Evolutionary conservation across 805 yeast genomes (phyloP).

Genomic region (Starmerella kuoi): DNA sequence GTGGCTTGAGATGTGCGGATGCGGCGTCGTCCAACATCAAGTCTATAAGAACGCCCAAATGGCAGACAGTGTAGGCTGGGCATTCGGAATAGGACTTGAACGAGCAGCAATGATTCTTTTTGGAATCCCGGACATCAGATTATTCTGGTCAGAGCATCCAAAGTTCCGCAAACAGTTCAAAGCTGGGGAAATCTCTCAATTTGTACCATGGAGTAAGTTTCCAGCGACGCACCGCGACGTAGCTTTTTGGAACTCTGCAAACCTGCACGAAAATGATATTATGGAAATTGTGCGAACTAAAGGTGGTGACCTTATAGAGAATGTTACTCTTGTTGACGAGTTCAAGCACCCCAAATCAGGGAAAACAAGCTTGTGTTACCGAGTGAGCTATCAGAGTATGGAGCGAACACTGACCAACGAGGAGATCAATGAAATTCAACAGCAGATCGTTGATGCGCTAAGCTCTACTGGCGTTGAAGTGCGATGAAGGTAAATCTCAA

Average conservation of each 20-base stretch:
- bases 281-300: conserved; percentile 78
- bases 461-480: conserved; percentile 32
- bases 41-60: conserved; percentile 66
- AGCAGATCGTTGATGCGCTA: conserved; percentile 48
- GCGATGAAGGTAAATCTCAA: not conserved
- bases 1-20: conserved; percentile 95
- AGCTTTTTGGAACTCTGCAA: conserved; percentile 66
- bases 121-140: conserved; percentile 88
- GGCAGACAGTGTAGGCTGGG: conserved; percentile 70
- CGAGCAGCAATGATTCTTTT: conserved; percentile 90
- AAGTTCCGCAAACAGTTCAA: conserved; percentile 65
- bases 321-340: conserved; percentile 65
- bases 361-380: conserved; percentile 67
- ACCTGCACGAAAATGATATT: conserved; percentile 75
- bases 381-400: conserved; percentile 91
- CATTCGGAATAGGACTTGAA: conserved; percentile 92
- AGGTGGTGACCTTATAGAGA: conserved; percentile 84
- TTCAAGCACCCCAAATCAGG: conserved; percentile 77
- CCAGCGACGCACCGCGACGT: conserved; percentile 81
- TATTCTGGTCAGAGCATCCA: conserved; percentile 80
- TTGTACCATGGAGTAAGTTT: conserved; percentile 79
- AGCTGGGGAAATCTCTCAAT: conserved; percentile 52
- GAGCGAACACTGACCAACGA: conserved; percentile 78
- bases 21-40: conserved; percentile 76
- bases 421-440: conserved; percentile 68